A percentile compares a stretch with the other conserved stretches of the same genome.
These are phyloP conservation scores for Pseudogymnoascus sp. DNA, from an alignment of 2,329 filamentous ascomycete species.

Conservation along the genomic window DNA sequence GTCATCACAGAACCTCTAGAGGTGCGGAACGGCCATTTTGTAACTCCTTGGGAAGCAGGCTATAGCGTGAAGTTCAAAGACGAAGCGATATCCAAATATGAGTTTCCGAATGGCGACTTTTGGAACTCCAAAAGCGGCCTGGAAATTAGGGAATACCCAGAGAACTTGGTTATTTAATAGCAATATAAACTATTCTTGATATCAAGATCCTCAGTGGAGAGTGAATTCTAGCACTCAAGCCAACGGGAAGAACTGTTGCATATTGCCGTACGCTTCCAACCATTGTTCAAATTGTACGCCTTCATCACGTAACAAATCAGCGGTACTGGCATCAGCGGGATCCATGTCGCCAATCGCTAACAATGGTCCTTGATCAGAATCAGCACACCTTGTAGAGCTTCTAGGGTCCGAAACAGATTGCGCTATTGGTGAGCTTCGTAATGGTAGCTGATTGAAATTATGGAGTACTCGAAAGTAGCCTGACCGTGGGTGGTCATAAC, in stretches of 20 bases:
- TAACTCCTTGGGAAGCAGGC: slow-evolving; percentile 68
- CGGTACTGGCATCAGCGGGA: background rate
- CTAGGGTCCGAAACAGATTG: background rate
- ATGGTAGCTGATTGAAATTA: background rate
- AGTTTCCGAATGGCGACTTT: slow-evolving; percentile 6
- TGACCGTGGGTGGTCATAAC: background rate
- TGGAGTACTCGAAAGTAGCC: background rate
- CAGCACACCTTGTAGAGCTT: background rate
- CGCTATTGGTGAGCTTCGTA: background rate
- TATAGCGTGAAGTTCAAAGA: slow-evolving; percentile 63
- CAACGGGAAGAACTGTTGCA: slow-evolving; percentile 8
- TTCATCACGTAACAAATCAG: background rate
- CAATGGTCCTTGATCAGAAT: background rate
- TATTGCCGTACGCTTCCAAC: background rate
- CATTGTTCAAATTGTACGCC: slow-evolving; percentile 8
- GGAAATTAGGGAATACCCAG: background rate
- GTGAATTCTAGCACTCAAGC: background rate
- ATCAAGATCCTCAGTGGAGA: background rate
- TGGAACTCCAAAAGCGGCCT: background rate
- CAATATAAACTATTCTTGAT: background rate
- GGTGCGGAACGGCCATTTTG: slow-evolving; percentile 75
- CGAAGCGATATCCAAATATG: background rate
- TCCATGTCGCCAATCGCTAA: background rate
- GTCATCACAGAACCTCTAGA: slow-evolving; percentile 73
- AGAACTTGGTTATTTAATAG: background rate